phyloP scores from a whole-genome alignment of 192 early-diverging fungal species.

The Entrophospora sp. region DNA sequence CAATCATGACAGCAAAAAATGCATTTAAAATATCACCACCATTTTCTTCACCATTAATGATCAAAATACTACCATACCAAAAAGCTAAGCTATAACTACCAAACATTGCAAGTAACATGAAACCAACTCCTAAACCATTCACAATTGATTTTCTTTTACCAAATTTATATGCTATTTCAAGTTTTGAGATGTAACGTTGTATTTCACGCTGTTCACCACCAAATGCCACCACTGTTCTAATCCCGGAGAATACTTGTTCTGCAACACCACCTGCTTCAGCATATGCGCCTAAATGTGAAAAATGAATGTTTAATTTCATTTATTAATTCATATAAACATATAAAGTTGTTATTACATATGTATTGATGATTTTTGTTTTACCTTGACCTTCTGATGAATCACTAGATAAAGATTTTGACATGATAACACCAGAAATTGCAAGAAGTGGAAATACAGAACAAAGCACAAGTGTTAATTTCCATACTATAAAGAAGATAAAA shows the following conservation, averaged over 20 bases:
- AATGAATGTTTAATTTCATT: background rate
- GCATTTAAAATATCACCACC: slow-evolving; percentile 61
- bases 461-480: slow-evolving; percentile 22
- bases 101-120: slow-evolving; percentile 65
- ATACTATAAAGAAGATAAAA: background rate
- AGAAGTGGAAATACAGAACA: slow-evolving; percentile 13
- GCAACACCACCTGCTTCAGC: slow-evolving; percentile 77
- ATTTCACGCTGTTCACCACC: slow-evolving; percentile 65
- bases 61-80: slow-evolving; percentile 57
- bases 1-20: slow-evolving; percentile 82
- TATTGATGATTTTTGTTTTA: slow-evolving; percentile 14
- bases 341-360: background rate
- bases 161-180: slow-evolving; percentile 48
- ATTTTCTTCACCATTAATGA: slow-evolving; percentile 33
- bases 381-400: slow-evolving; percentile 33
- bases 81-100: slow-evolving; percentile 69
- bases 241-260: slow-evolving; percentile 69
- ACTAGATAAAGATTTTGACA: slow-evolving; percentile 39
- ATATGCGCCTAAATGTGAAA: slow-evolving; percentile 52
- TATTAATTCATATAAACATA: background rate
- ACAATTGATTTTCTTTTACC: slow-evolving; percentile 54
- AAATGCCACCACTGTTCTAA: slow-evolving; percentile 83
- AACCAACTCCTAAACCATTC: slow-evolving; percentile 53
- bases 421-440: slow-evolving; percentile 22
- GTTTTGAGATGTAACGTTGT: slow-evolving; percentile 47